Percentiles rank a stretch among this genome's conserved stretches.
phyloP scores from a whole-genome alignment of 2,329 filamentous ascomycete species.

The Phymatotrichopsis omnivora region DNA sequence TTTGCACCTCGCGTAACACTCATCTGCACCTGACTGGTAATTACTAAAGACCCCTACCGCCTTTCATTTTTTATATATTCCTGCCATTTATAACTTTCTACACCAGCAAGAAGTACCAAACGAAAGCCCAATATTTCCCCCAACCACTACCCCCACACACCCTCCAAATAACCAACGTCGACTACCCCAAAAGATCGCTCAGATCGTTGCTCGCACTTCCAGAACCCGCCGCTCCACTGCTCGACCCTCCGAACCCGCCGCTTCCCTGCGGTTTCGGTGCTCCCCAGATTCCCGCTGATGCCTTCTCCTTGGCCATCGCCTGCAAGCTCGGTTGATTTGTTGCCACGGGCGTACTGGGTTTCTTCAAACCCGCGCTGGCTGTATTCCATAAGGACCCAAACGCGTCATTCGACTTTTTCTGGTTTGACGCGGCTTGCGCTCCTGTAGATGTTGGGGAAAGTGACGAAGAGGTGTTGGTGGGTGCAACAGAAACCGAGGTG shows the following conservation, averaged over 20 bases:
- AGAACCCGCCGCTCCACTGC: constrained; percentile 25
- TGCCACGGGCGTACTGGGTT: constrained; percentile 47
- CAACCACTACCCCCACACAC: no score
- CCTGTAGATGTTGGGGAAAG: constrained; percentile 39
- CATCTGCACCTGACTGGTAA: no score
- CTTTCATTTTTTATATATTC: no score
- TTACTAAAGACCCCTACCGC: no score
- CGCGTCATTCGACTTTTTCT: constrained; percentile 59
- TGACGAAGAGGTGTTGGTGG: constrained; percentile 34
- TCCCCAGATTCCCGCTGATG: constrained; percentile 88
- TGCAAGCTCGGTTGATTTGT: constrained; percentile 69
- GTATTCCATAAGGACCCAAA: constrained; percentile 76
- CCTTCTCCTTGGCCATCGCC: constrained; percentile 96
- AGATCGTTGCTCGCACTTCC: constrained; percentile 16
- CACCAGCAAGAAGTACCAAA: no score
- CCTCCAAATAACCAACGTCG: no score
- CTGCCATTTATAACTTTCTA: no score
- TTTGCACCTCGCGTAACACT: no score
- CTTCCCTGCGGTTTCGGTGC: constrained; percentile 34
- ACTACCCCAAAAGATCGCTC: constrained; percentile 24
- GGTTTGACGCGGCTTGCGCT: constrained; percentile 41
- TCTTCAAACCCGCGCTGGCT: constrained; percentile 65
- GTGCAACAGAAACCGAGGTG: constrained; percentile 53
- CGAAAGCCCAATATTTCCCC: no score
- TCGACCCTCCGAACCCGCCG: constrained; percentile 11